phyloP scores from a whole-genome alignment of 129 eudicot genomes.

The Flaveria robusta region DNA sequence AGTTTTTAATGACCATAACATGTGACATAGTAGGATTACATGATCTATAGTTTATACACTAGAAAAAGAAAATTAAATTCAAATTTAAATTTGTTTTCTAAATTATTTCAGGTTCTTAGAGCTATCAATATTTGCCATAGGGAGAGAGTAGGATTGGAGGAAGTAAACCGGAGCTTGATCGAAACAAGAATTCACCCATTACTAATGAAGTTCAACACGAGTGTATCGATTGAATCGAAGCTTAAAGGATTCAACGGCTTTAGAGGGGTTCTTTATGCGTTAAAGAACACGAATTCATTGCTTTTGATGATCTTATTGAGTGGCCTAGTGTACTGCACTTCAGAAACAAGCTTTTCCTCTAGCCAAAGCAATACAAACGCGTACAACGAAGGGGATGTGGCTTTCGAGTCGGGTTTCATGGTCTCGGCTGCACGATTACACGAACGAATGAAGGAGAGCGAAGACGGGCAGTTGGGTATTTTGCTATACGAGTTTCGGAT shows the following conservation, averaged over 20 bases:
- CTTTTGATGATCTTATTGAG: constrained; percentile 46
- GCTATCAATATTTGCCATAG: constrained; percentile 57
- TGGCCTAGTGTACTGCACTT: constrained; percentile 50
- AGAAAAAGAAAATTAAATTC: constrained; percentile 23
- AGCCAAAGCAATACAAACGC: constrained; percentile 26
- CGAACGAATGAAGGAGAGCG: constrained; percentile 42
- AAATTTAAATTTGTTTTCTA: constrained; percentile 25
- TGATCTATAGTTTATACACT: neutral
- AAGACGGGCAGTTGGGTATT: constrained; percentile 41
- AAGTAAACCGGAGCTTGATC: constrained; percentile 54
- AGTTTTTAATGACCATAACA: neutral
- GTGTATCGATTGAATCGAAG: constrained; percentile 48
- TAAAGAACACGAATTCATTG: constrained; percentile 52
- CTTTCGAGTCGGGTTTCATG: constrained; percentile 54
- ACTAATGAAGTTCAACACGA: constrained; percentile 42
- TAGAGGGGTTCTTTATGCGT: constrained; percentile 57
- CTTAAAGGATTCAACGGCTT: constrained; percentile 59
- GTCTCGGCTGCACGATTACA: constrained; percentile 48
- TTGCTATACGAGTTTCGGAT: constrained; percentile 50
- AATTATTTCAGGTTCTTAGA: constrained; percentile 51
- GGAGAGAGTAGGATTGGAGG: constrained; percentile 63
- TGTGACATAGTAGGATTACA: neutral
- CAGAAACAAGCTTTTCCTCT: constrained; percentile 42
- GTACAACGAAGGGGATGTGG: constrained; percentile 34
- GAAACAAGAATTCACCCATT: constrained; percentile 52